phyloP scores from a whole-genome alignment of 2,329 filamentous ascomycete species.

The Meredithiella fracta region DNA sequence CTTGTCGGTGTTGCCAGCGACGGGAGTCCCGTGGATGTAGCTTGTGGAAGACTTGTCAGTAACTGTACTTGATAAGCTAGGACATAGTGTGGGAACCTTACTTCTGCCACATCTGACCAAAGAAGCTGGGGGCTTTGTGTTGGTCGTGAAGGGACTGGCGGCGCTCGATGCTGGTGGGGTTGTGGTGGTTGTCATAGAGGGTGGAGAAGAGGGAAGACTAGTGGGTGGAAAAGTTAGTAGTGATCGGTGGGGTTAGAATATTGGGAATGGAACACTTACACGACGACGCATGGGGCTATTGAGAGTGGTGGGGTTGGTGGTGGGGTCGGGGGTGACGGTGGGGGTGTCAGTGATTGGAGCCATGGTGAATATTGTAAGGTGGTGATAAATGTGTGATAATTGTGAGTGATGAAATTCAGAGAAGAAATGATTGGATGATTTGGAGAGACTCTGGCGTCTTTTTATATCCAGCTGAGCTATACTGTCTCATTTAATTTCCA shows the following conservation, averaged over 20 bases:
- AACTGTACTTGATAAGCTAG: neutral
- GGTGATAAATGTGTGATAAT: neutral
- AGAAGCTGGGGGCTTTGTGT: slow-evolving; percentile 30
- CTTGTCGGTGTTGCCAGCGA: slow-evolving; percentile 18
- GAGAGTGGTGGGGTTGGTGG: neutral
- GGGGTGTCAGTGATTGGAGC: neutral
- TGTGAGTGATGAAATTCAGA: neutral
- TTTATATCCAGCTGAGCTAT: too few species aligned
- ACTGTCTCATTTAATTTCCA: too few species aligned
- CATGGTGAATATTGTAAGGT: neutral
- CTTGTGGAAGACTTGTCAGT: slow-evolving; percentile 1
- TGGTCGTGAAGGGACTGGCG: slow-evolving; percentile 41
- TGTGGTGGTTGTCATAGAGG: slow-evolving; percentile 35
- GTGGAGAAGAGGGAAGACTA: slow-evolving; percentile 27
- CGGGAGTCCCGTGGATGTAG: slow-evolving; percentile 22
- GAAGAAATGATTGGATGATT: too few species aligned
- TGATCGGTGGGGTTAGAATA: neutral
- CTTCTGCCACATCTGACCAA: slow-evolving; percentile 42
- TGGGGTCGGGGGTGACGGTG: neutral
- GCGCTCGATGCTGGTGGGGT: slow-evolving; percentile 28
- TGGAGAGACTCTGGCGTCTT: too few species aligned
- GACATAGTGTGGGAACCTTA: slow-evolving; percentile 18
- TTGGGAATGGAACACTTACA: slow-evolving; percentile 2
- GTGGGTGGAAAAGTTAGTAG: neutral
- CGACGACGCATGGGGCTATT: neutral